These are phyloP conservation scores for Echinochloa phyllopogon DNA, from an alignment of 176 grass and related monocot species.

Conservation along the genomic window DNA sequence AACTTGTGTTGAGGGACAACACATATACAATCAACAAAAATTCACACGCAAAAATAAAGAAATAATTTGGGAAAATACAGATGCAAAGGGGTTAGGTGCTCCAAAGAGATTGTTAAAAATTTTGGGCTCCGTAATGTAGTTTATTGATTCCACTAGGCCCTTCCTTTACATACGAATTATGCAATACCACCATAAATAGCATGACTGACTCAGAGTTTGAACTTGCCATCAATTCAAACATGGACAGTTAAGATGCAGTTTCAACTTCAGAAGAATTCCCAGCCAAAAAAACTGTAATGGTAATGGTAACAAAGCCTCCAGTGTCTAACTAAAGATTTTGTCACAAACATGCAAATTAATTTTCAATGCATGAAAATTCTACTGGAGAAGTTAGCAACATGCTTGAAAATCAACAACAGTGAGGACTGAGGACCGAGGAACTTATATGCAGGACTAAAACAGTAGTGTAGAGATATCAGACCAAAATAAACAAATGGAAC, in stretches of 20 bases:
- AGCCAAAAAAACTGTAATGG: background rate
- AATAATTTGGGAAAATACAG: background rate
- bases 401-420: background rate
- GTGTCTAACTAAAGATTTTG: background rate
- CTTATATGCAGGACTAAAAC: background rate
- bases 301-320: background rate
- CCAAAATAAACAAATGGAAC: conserved; percentile 18
- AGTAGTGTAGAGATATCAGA: background rate
- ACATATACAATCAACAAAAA: background rate
- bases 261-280: background rate
- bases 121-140: background rate
- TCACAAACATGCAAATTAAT: conserved; percentile 8
- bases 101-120: background rate
- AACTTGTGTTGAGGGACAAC: too few species aligned
- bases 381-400: conserved; percentile 8
- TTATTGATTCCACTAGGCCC: background rate
- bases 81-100: background rate
- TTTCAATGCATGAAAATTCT: background rate
- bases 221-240: background rate
- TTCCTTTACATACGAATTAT: background rate
- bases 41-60: background rate
- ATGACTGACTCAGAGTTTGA: background rate
- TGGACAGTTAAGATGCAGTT: background rate
- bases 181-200: background rate
- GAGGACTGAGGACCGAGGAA: background rate